Conservation (phyloP, 352 stramenopile species). For the Pythium pyrilobum region DNA sequence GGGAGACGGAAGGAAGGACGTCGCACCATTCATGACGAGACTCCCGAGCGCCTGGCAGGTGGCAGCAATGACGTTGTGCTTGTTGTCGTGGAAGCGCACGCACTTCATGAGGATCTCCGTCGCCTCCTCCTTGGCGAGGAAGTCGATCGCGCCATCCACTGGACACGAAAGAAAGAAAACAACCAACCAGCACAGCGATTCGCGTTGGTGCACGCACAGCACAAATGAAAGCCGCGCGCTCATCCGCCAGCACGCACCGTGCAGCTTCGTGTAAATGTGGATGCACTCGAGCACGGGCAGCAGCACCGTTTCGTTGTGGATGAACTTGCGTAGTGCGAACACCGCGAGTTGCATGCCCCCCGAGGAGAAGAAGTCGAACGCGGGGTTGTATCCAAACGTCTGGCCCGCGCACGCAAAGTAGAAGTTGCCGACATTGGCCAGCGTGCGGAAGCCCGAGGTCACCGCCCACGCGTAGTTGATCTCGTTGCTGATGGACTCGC, state of each 20-base stretch:
- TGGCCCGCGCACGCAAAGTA: constrained; percentile 69
- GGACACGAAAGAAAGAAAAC: not conserved
- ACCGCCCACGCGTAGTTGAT: constrained; percentile 77
- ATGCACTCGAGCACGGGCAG: constrained; percentile 63
- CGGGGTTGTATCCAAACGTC: constrained; percentile 64
- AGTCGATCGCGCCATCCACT: constrained; percentile 64
- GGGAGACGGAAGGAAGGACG: too few relatives aligned
- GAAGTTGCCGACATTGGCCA: constrained; percentile 63
- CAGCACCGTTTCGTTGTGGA: constrained; percentile 62
- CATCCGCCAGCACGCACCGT: too few relatives aligned
- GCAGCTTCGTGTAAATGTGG: constrained; percentile 65
- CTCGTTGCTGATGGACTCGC: constrained; percentile 63
- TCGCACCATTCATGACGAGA: constrained; percentile 66
- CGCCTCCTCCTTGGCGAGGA: constrained; percentile 47
- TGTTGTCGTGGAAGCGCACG: constrained; percentile 72
- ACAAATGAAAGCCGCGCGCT: too few relatives aligned
- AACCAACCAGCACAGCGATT: not conserved
- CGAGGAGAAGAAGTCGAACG: constrained; percentile 54
- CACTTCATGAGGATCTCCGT: constrained; percentile 71
- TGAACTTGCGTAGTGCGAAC: constrained; percentile 68
- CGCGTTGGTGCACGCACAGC: too few relatives aligned
- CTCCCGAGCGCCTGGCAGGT: constrained; percentile 59
- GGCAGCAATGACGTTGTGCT: constrained; percentile 54
- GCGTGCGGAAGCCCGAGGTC: constrained; percentile 59
- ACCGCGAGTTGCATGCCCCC: constrained; percentile 63